Percentiles rank a stretch among this genome's conserved stretches.
Conservation (phyloP, 73 alveolate genomes). For the Tetrahymena elliotti region DNA sequence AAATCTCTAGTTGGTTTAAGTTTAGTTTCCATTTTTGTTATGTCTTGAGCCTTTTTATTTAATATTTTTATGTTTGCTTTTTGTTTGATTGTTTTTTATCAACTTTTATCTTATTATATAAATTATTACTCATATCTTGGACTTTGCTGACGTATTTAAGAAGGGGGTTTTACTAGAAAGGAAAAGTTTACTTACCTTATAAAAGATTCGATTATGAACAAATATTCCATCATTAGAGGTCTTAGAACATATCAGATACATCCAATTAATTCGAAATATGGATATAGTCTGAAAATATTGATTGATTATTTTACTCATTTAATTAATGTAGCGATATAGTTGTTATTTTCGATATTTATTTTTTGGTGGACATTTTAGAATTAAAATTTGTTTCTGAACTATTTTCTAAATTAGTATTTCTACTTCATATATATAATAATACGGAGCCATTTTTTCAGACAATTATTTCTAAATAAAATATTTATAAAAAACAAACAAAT, state of each 20-base stretch:
- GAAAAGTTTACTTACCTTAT: background rate
- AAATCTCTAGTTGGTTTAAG: background rate
- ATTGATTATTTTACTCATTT: background rate
- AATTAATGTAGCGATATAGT: background rate
- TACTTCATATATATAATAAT: background rate
- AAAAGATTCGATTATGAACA: background rate
- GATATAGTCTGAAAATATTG: background rate
- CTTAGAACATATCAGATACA: background rate
- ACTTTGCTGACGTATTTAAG: background rate
- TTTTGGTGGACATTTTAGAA: background rate
- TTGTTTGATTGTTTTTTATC: background rate
- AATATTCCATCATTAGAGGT: background rate
- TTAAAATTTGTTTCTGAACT: background rate
- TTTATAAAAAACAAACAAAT: too few species aligned
- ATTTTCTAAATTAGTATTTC: background rate
- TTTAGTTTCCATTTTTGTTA: background rate
- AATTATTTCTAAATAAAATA: too few species aligned
- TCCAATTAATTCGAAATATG: background rate
- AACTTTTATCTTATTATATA: background rate
- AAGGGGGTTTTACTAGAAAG: background rate
- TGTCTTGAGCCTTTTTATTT: background rate
- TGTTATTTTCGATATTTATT: background rate
- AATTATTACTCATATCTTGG: background rate
- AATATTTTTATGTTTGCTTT: background rate
- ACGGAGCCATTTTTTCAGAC: background rate